These are phyloP conservation scores for Tolypocladium paradoxum DNA, from an alignment of 2,329 filamentous ascomycete genomes.

Conservation along the genomic window DNA sequence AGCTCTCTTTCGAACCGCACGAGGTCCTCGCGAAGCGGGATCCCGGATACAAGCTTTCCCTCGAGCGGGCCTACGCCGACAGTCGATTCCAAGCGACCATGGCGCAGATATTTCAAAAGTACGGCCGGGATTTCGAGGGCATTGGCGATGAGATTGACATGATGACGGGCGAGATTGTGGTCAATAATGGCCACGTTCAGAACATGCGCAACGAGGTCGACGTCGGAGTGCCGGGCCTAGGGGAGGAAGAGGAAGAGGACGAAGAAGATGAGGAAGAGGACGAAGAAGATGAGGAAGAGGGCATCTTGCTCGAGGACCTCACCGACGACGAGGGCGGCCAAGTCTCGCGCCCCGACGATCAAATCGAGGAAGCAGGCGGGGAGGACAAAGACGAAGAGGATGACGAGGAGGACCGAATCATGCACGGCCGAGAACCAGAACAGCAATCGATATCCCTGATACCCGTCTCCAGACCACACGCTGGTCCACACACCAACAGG, in stretches of 20 bases:
- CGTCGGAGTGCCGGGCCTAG: constrained; percentile 19
- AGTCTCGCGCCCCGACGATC: background rate
- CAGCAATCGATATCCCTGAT: constrained; percentile 4
- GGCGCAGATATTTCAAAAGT: constrained; percentile 83
- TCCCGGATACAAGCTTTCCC: constrained; percentile 45
- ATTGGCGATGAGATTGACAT: constrained; percentile 87
- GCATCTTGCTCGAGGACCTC: constrained; percentile 21
- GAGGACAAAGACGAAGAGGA: constrained; percentile 1
- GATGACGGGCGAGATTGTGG: constrained; percentile 67
- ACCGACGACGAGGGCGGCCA: constrained; percentile 10
- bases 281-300: constrained; percentile 25
- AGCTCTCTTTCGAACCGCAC: constrained; percentile 35
- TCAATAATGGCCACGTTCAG: constrained; percentile 79
- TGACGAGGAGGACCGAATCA: constrained; percentile 8
- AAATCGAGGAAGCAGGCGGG: background rate
- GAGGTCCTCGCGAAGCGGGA: constrained; percentile 38
- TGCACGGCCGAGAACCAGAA: constrained; percentile 4
- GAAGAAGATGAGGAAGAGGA: constrained; percentile 16
- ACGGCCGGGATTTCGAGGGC: constrained; percentile 69
- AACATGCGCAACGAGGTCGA: constrained; percentile 47
- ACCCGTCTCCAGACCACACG: background rate
- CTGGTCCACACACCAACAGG: background rate
- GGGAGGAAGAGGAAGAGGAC: constrained; percentile 20
- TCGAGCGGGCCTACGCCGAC: constrained; percentile 56
- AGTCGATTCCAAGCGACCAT: constrained; percentile 70